Conservation (phyloP, 2,329 filamentous ascomycete genomes). For the Monilinia aucupariae region DNA sequence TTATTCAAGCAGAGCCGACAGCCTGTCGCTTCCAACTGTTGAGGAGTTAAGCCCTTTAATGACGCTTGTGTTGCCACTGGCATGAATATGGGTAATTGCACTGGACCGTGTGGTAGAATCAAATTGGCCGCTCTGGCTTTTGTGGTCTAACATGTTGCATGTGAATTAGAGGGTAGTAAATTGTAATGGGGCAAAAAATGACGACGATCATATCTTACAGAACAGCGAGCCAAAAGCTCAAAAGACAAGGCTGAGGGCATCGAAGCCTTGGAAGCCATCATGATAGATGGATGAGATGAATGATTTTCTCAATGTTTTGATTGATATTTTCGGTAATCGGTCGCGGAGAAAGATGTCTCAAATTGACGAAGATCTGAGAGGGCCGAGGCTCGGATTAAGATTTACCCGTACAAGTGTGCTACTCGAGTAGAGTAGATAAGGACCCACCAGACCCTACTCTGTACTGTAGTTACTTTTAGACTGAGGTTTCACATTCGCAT, state of each 20-base stretch:
- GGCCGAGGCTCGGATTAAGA: too few relatives aligned
- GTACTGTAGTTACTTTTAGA: too few relatives aligned
- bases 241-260: slow-evolving; percentile 68
- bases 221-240: slow-evolving; percentile 72
- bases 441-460: too few relatives aligned
- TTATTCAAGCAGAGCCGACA: slow-evolving; percentile 95
- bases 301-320: too few relatives aligned
- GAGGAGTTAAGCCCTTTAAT: slow-evolving; percentile 86
- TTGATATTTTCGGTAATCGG: too few relatives aligned
- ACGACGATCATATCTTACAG: slow-evolving; percentile 49
- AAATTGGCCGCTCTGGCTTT: slow-evolving; percentile 86
- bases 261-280: slow-evolving; percentile 19
- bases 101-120: slow-evolving; percentile 83
- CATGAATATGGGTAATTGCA: slow-evolving; percentile 94
- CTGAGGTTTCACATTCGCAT: too few relatives aligned
- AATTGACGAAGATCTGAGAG: too few relatives aligned
- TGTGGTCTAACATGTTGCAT: slow-evolving; percentile 60
- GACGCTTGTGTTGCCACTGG: slow-evolving; percentile 96
- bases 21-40: slow-evolving; percentile 82
- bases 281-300: background rate
- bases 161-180: slow-evolving; percentile 7
- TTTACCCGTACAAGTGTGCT: too few relatives aligned
- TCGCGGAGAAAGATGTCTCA: too few relatives aligned
- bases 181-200: background rate
- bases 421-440: too few relatives aligned